A percentile compares a stretch with the other conserved stretches of the same genome.
Conservation (phyloP, 192 early-diverging fungal genomes). For the Backusella luteola region DNA sequence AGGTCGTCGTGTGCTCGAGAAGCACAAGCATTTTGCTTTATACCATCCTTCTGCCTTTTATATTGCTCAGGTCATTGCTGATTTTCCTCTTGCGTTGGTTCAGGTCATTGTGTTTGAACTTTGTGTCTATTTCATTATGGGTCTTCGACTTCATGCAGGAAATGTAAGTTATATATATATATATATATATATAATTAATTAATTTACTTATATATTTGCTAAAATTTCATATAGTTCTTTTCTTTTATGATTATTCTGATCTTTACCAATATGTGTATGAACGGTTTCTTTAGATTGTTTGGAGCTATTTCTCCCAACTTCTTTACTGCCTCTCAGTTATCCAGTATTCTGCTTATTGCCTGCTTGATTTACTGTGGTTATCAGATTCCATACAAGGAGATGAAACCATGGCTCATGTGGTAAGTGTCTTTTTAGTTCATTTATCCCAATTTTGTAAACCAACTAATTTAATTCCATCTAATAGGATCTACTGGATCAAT, state of each 20-base stretch:
- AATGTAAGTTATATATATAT: constrained; percentile 33
- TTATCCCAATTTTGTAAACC: too few species aligned
- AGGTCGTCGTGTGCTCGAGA: constrained; percentile 72
- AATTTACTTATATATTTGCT: constrained; percentile 36
- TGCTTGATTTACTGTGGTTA: constrained; percentile 60
- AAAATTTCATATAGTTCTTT: constrained; percentile 56
- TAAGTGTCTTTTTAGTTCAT: too few species aligned
- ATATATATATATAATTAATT: constrained; percentile 6
- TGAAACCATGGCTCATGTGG: constrained; percentile 61
- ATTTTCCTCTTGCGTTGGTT: constrained; percentile 47
- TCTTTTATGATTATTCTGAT: constrained; percentile 53
- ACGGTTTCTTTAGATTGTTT: constrained; percentile 54
- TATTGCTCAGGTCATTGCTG: constrained; percentile 50
- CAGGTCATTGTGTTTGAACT: constrained; percentile 57
- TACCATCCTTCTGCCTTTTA: constrained; percentile 60
- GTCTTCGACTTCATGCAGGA: constrained; percentile 54
- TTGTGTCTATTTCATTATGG: constrained; percentile 67
- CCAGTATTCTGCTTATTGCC: constrained; percentile 52
- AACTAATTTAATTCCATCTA: too few species aligned
- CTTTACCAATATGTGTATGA: constrained; percentile 52
- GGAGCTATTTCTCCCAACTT: constrained; percentile 48
- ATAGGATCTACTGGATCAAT: constrained; percentile 60
- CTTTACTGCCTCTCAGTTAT: constrained; percentile 50
- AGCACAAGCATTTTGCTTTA: constrained; percentile 75
- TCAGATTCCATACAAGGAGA: constrained; percentile 56